These are phyloP conservation scores for Eimeria sp. DNA, from an alignment of 169 alveolate species.

Conservation along the genomic window DNA sequence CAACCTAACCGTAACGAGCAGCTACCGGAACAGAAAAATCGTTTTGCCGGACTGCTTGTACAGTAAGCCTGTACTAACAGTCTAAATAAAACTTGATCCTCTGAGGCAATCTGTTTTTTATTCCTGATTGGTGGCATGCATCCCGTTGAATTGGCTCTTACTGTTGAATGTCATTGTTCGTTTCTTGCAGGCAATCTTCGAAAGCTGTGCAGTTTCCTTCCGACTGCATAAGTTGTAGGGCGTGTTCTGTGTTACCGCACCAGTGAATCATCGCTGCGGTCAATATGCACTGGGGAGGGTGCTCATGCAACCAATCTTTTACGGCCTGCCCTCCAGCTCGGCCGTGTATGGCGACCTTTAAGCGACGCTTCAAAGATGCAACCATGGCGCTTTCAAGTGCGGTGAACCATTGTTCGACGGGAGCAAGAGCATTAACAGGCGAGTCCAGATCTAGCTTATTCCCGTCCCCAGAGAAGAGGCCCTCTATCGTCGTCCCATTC, in stretches of 20 bases:
- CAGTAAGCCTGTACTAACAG: not conserved
- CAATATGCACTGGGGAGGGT: slow-evolving; percentile 76
- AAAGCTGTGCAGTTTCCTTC: not conserved
- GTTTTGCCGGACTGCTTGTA: not conserved
- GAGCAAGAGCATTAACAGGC: slow-evolving; percentile 47
- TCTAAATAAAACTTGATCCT: not conserved
- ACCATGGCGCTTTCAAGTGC: slow-evolving; percentile 50
- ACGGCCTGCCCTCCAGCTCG: slow-evolving; percentile 13
- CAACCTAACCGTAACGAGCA: not conserved
- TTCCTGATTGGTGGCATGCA: not conserved
- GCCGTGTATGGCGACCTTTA: slow-evolving; percentile 32
- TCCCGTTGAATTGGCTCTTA: not conserved
- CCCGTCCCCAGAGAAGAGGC: slow-evolving; percentile 24
- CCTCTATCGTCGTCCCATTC: slow-evolving; percentile 30
- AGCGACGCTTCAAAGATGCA: slow-evolving; percentile 5
- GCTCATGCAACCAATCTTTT: slow-evolving; percentile 18
- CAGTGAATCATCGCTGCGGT: slow-evolving; percentile 52
- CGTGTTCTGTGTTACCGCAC: slow-evolving; percentile 44
- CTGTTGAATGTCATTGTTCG: slow-evolving; percentile 51
- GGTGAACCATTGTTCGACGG: slow-evolving; percentile 62
- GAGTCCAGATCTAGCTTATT: slow-evolving; percentile 31
- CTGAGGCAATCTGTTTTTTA: not conserved
- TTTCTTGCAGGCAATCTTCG: slow-evolving; percentile 8
- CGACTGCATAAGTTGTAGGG: slow-evolving; percentile 5
- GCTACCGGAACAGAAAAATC: not conserved